A percentile compares a stretch with the other conserved stretches of the same genome.
phyloP scores from a whole-genome alignment of 148 eudicot species.

The Fagopyrum esculentum region DNA sequence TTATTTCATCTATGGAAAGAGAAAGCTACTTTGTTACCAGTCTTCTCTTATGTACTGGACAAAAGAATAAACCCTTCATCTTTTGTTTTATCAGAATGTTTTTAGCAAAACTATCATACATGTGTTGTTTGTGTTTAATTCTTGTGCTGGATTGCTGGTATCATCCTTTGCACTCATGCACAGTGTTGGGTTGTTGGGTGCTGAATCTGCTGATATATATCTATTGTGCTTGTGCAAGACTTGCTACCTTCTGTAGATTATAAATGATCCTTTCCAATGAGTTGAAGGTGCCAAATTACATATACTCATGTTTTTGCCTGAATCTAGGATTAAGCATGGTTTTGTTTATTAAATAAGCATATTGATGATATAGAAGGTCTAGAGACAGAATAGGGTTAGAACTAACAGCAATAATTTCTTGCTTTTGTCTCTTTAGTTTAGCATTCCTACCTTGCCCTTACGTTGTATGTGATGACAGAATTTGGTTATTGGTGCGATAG shows the following conservation, averaged over 20 bases:
- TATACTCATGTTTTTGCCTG: not conserved
- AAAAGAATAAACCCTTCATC: not conserved
- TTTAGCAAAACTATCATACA: not conserved
- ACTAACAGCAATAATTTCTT: not conserved
- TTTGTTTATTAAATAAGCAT: not conserved
- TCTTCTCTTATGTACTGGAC: not conserved
- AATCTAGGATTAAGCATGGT: not conserved
- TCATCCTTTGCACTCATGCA: not conserved
- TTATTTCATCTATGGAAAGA: not conserved
- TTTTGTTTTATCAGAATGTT: not conserved
- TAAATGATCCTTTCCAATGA: not conserved
- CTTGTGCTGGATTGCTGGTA: conserved; percentile 3
- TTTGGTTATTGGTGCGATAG: not conserved
- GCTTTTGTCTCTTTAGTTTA: not conserved
- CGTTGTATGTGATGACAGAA: not conserved
- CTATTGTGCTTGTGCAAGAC: not conserved
- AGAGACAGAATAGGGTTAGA: not conserved
- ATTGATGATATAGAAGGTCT: not conserved
- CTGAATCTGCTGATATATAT: not conserved
- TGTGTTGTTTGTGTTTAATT: not conserved
- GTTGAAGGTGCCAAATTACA: not conserved
- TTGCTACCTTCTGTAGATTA: not conserved
- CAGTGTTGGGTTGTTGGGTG: not conserved
- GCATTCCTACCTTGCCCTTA: not conserved
- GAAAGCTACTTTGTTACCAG: not conserved